Evolutionary conservation across 768 basidiomycete species (phyloP).

Genomic region (Tulasnella sp.): DNA sequence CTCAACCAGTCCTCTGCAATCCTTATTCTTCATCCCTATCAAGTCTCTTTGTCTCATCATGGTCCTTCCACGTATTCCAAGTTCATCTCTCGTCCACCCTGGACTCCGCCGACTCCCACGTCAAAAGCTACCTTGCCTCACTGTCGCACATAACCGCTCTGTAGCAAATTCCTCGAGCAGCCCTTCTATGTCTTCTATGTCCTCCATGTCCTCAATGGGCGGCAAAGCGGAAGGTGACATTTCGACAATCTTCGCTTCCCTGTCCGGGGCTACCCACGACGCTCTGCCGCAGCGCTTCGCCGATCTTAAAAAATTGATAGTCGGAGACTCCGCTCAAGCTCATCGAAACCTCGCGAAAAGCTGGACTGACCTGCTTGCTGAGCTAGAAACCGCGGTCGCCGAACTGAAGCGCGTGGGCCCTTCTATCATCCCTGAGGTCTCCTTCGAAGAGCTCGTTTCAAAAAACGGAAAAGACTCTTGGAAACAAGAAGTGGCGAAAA

Average conservation of each 20-base stretch:
- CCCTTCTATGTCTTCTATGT: background rate
- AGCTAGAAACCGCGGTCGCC: slow-evolving; percentile 35
- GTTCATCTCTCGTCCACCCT: too few relatives aligned
- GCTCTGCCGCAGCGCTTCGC: slow-evolving; percentile 46
- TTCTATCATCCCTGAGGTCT: slow-evolving; percentile 43
- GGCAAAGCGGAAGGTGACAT: slow-evolving; percentile 29
- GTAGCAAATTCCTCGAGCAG: background rate
- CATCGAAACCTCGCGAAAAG: slow-evolving; percentile 29
- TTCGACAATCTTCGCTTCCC: slow-evolving; percentile 36
- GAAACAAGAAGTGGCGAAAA: slow-evolving; percentile 31
- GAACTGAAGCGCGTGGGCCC: slow-evolving; percentile 39
- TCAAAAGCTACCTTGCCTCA: too few relatives aligned
- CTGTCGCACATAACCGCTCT: background rate
- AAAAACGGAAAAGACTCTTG: background rate
- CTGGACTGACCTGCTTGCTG: slow-evolving; percentile 45
- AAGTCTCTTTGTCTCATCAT: too few relatives aligned
- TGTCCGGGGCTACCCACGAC: slow-evolving; percentile 28
- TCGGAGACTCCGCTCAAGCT: slow-evolving; percentile 26
- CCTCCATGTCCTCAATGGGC: background rate
- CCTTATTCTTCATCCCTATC: too few relatives aligned
- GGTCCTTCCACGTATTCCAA: too few relatives aligned
- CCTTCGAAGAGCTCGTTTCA: slow-evolving; percentile 32
- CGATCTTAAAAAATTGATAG: slow-evolving; percentile 46
- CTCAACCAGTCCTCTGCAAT: too few relatives aligned
- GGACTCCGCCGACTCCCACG: too few relatives aligned